A percentile compares a stretch with the other conserved stretches of the same genome.
These are phyloP conservation scores for Endoconidiophora laricicola DNA, from an alignment of 2,329 filamentous ascomycete genomes.

Conservation along the genomic window DNA sequence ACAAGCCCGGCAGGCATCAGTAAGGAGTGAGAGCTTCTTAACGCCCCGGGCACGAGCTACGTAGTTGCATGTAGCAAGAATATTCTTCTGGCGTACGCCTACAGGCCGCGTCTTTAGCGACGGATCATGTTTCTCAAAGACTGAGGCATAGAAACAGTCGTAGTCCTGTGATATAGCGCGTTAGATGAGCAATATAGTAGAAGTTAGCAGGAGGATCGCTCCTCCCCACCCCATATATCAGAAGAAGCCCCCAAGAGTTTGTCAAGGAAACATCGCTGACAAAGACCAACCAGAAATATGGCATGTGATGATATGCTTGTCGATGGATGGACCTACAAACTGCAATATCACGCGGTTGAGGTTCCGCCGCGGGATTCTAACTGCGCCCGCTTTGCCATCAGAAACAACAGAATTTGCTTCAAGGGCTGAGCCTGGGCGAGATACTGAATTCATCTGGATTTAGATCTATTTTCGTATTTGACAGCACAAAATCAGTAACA, in stretches of 20 bases:
- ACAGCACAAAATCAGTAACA: no score
- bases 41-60: constrained; percentile 60
- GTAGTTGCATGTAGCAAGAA: constrained; percentile 88
- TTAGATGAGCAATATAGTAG: neutral
- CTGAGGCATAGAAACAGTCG: constrained; percentile 89
- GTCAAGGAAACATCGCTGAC: no score
- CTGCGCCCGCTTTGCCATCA: no score
- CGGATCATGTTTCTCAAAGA: constrained; percentile 69
- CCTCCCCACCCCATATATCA: no score
- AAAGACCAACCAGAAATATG: neutral
- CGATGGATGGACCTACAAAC: constrained; percentile 5
- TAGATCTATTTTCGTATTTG: no score
- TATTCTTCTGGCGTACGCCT: constrained; percentile 84
- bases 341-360: constrained; percentile 11
- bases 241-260: no score
- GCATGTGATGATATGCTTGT: neutral
- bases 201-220: neutral
- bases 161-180: constrained; percentile 38
- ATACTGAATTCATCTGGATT: neutral
- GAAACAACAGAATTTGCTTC: neutral
- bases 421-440: neutral
- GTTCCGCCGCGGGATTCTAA: neutral
- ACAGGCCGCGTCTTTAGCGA: constrained; percentile 55
- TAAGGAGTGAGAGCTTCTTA: constrained; percentile 70
- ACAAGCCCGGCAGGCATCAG: constrained; percentile 62